Evolutionary conservation across 495 filamentous ascomycete species (phyloP).

Genomic region (Astrothelium subdiscretum): DNA sequence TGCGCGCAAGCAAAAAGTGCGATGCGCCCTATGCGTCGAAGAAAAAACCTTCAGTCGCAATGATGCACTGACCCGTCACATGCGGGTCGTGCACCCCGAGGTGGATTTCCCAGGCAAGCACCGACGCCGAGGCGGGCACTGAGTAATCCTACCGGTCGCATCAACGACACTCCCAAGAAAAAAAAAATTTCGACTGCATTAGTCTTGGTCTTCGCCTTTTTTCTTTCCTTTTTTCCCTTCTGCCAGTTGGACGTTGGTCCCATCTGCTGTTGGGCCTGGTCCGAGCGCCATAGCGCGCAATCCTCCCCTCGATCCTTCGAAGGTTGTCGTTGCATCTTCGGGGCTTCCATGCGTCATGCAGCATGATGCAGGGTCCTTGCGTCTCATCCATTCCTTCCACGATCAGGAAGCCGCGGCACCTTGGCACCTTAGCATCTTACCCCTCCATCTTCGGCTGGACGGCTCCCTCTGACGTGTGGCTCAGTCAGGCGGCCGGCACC

Average conservation of each 20-base stretch:
- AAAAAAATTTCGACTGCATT: background rate
- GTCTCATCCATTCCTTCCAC: background rate
- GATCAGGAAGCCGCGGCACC: background rate
- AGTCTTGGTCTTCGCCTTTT: background rate
- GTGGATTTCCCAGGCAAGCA: slow-evolving; percentile 66
- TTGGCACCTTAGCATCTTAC: too few relatives aligned
- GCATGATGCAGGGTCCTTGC: background rate
- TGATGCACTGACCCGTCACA: slow-evolving; percentile 84
- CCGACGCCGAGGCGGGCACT: slow-evolving; percentile 14
- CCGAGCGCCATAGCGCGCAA: too few relatives aligned
- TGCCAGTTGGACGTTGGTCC: background rate
- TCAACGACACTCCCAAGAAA: background rate
- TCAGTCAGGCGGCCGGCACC: too few relatives aligned
- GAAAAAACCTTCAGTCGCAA: slow-evolving; percentile 93
- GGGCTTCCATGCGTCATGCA: slow-evolving; percentile 1
- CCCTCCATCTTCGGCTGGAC: background rate
- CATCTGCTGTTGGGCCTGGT: too few relatives aligned
- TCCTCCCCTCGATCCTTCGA: background rate
- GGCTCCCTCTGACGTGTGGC: too few relatives aligned
- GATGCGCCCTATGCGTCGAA: slow-evolving; percentile 88
- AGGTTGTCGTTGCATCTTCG: background rate
- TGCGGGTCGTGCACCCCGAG: slow-evolving; percentile 81
- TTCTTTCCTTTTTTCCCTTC: background rate
- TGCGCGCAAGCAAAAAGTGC: slow-evolving; percentile 85
- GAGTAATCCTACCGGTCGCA: background rate